These are phyloP conservation scores for Phytopythium oedochilum DNA, from an alignment of 352 stramenopile genomes.

Conservation along the genomic window DNA sequence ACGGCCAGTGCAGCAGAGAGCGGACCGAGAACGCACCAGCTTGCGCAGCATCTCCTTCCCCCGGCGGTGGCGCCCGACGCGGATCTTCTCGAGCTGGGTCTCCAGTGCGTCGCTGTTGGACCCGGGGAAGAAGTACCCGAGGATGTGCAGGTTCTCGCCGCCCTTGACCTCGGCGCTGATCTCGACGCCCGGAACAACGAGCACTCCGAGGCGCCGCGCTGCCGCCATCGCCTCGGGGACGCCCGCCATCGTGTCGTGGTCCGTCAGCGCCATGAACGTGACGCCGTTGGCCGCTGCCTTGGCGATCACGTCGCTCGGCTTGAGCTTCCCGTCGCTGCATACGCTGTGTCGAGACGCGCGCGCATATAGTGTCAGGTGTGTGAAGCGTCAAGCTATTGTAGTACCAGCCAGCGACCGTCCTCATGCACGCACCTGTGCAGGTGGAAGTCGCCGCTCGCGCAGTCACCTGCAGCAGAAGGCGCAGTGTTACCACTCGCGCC, in stretches of 20 bases:
- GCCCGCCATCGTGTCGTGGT: conserved; percentile 85
- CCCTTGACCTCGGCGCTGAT: conserved; percentile 85
- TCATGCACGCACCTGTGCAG: conserved; percentile 58
- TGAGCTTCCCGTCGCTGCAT: conserved; percentile 80
- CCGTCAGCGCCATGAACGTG: conserved; percentile 77
- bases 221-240: conserved; percentile 67
- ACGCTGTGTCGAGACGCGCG: conserved; percentile 28
- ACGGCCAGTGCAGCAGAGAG: neutral
- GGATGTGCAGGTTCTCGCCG: conserved; percentile 81
- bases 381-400: no score
- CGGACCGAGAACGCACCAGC: conserved; percentile 31
- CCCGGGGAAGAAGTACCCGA: conserved; percentile 82
- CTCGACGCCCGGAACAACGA: conserved; percentile 79
- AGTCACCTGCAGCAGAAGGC: conserved; percentile 52
- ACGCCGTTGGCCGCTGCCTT: conserved; percentile 78
- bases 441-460: conserved; percentile 71
- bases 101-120: conserved; percentile 72
- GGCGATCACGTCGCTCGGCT: conserved; percentile 63
- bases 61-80: conserved; percentile 68
- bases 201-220: conserved; percentile 54
- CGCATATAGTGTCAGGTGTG: neutral
- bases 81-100: conserved; percentile 75
- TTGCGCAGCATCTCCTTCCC: conserved; percentile 83
- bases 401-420: no score
- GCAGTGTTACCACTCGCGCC: conserved; percentile 16